A percentile compares a stretch with the other conserved stretches of the same genome.
Conservation (phyloP, 768 basidiomycete species). For the Podaxis pistillaris region DNA sequence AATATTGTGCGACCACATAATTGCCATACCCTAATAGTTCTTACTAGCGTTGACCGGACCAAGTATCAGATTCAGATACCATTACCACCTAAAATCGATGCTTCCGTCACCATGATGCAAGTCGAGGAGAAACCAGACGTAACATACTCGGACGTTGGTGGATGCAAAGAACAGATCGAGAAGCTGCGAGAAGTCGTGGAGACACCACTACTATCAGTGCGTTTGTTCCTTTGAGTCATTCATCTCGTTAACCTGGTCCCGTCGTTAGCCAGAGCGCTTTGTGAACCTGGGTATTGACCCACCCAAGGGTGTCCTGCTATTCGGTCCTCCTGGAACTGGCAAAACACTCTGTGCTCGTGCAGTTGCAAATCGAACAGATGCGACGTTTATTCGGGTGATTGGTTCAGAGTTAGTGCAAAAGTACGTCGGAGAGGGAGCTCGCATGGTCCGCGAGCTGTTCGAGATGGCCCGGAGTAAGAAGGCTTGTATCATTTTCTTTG, state of each 20-base stretch:
- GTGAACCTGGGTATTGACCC: constrained; percentile 98
- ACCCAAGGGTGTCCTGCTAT: constrained; percentile 95
- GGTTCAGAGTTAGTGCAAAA: constrained; percentile 99
- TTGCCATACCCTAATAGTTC: constrained; percentile 10
- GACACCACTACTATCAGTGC: constrained; percentile 82
- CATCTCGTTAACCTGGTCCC: constrained; percentile 16
- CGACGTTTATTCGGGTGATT: constrained; percentile 98
- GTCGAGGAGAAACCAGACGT: constrained; percentile 99
- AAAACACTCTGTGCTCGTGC: constrained; percentile 98
- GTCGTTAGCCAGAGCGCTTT: constrained; percentile 92
- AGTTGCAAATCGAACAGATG: constrained; percentile 97
- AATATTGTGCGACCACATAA: neutral
- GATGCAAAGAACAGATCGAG: constrained; percentile 99
- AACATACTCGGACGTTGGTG: constrained; percentile 96
- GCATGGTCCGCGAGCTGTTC: constrained; percentile 98
- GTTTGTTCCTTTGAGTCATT: neutral
- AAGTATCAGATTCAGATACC: constrained; percentile 99
- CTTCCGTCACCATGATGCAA: constrained; percentile 99
- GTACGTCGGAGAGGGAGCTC: constrained; percentile 97
- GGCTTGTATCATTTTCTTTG: constrained; percentile 99
- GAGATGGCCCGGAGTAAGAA: constrained; percentile 99
- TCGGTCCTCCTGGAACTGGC: constrained; percentile 96
- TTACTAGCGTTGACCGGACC: constrained; percentile 81
- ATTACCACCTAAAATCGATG: constrained; percentile 97
- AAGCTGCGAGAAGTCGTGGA: constrained; percentile 98